Conservation (phyloP, 2,329 filamentous ascomycete species). For the Sclerotinia subarctica region DNA sequence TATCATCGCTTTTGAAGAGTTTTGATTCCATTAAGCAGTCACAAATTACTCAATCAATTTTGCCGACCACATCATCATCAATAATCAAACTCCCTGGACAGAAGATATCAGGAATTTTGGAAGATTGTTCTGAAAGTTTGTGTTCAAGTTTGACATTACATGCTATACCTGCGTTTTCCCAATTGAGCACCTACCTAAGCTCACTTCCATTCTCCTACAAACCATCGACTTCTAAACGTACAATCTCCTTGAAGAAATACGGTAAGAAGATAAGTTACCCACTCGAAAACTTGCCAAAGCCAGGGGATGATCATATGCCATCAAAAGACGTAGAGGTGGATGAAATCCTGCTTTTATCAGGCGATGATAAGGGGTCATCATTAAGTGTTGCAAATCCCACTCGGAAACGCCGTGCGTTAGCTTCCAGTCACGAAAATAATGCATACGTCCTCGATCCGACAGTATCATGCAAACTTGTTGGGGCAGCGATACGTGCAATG, state of each 20-base stretch:
- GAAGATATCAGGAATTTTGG: not conserved
- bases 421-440: not conserved
- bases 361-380: not conserved
- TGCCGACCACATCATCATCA: not conserved
- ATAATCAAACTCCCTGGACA: not conserved
- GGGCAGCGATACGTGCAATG: conserved; percentile 23
- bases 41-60: not conserved
- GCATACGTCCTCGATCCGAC: not conserved
- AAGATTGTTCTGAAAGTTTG: not conserved
- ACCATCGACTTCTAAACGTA: not conserved
- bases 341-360: not conserved
- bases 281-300: not conserved
- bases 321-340: not conserved
- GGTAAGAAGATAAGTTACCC: not conserved
- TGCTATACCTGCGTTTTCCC: not conserved
- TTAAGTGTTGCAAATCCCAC: not conserved
- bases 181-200: conserved; percentile 5
- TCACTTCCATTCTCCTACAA: not conserved
- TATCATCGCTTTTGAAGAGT: not conserved
- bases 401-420: not conserved
- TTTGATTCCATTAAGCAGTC: not conserved
- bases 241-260: no score
- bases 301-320: not conserved
- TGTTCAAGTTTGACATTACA: not conserved
- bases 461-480: conserved; percentile 19